Conservation (phyloP, 2,329 filamentous ascomycete species). For the Remersonia thermophila region DNA sequence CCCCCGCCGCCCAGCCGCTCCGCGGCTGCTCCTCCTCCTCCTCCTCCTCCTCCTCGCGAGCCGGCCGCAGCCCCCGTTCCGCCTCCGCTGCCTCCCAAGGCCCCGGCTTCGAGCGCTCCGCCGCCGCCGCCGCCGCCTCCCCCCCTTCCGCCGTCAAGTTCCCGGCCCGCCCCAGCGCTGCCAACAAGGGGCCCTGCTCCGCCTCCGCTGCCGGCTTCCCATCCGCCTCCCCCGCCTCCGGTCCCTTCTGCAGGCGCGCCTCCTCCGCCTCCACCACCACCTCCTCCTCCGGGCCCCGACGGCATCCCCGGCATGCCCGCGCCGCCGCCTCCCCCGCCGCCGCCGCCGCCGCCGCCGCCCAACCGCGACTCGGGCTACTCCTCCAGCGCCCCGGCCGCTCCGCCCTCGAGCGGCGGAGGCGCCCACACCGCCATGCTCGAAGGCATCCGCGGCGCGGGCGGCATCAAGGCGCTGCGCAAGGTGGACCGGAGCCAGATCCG, state of each 20-base stretch:
- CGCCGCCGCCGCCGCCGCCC: conserved; percentile 43
- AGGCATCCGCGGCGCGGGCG: conserved; percentile 59
- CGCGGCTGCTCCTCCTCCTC: conserved; percentile 58
- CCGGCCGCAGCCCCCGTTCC: conserved; percentile 20
- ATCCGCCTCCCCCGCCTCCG: conserved; percentile 24
- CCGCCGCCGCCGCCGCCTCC: conserved; percentile 39
- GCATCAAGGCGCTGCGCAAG: conserved; percentile 59
- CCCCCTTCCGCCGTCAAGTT: conserved; percentile 38
- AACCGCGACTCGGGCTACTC: conserved; percentile 47
- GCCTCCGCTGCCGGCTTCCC: no score
- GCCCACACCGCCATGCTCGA: conserved; percentile 51
- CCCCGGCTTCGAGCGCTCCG: conserved; percentile 31
- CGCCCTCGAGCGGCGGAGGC: conserved; percentile 30
- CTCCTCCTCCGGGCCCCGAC: conserved; percentile 23
- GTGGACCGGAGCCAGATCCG: conserved; percentile 58
- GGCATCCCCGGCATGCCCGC: conserved; percentile 21
- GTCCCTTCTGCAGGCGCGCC: conserved; percentile 31
- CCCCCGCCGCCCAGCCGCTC: conserved; percentile 65
- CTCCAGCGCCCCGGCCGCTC: conserved; percentile 37
- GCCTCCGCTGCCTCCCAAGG: conserved; percentile 36
- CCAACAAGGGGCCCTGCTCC: conserved; percentile 25
- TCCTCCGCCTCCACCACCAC: conserved; percentile 27
- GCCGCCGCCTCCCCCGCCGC: conserved; percentile 36
- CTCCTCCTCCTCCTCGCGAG: conserved; percentile 48
- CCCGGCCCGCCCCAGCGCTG: conserved; percentile 38